Evolutionary conservation across 2,329 filamentous ascomycete species (phyloP), one percentile per base, ranked within the genome.

Genomic region (Penicillium sp.): DNA sequence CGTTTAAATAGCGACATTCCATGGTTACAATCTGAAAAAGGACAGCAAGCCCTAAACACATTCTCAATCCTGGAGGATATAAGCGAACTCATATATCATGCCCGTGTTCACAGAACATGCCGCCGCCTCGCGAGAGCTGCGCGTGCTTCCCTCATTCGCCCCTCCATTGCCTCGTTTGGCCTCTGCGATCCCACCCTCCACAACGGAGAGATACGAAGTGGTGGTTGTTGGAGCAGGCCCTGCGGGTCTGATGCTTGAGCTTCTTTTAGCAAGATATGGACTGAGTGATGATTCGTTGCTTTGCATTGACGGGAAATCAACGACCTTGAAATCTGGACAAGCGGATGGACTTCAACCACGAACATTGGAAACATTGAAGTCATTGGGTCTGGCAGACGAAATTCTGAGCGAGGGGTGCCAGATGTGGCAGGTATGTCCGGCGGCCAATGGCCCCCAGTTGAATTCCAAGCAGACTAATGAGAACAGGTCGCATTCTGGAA

Each of bases 401-500:
- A 65, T 78, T 31, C 62, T 73, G 22, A 66, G 64, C 9, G 71
- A 74, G 48, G 71, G 67, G 2, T 73, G 70, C 34, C 71, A 72
- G n/a, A 69, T 73, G 66, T 67, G 84, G 62, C 44, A 58, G 38
- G 38, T 40, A 40, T 21, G 2, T 21, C 3, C 4, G 5, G 18
- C 16, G 6, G n/a, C 38, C 16, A 9, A 7, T 9, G 8, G 16
- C n/a, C n/a, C 5, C n/a, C n/a, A 1, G 21, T 21, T n/a, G 7
- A 40, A 40, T 11, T 7, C 10, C 5, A 40, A n/a, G 1, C 9
- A 1, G 18, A 22, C 13, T 36, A 13, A 10, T n/a, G 9, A n/a
- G 24, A 40, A 18, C 38, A 40, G 31, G 67, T 70, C 9, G 87
- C 86, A 3, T 89, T 90, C 63, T 89, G 87, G 87, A 86, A 89